Conservation (phyloP, 805 yeast genomes). For the Hanseniaspora meyeri region DNA sequence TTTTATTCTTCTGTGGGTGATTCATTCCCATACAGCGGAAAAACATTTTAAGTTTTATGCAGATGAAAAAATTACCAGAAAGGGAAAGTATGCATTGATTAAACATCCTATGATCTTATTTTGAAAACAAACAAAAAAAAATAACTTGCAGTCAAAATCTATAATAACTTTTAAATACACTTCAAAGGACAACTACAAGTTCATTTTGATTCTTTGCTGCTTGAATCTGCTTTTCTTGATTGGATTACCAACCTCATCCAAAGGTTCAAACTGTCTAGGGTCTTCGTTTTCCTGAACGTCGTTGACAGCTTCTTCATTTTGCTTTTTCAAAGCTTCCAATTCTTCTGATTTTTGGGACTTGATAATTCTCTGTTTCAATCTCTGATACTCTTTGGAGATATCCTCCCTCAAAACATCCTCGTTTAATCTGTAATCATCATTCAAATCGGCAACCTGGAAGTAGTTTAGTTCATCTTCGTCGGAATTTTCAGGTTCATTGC, state of each 20-base stretch:
- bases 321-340: neutral
- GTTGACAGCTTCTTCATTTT: neutral
- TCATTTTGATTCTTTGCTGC: slow-evolving; percentile 33
- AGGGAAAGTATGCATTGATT: no score
- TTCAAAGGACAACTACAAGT: neutral
- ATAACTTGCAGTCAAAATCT: no score
- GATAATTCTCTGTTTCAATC: slow-evolving; percentile 40
- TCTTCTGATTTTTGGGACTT: slow-evolving; percentile 34
- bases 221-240: slow-evolving; percentile 55
- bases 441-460: slow-evolving; percentile 4
- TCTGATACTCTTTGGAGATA: slow-evolving; percentile 44
- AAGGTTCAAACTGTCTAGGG: slow-evolving; percentile 52
- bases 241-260: slow-evolving; percentile 52
- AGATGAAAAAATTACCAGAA: no score
- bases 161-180: neutral
- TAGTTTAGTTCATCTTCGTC: slow-evolving; percentile 15
- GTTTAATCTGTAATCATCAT: slow-evolving; percentile 13
- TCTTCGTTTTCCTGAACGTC: slow-evolving; percentile 32
- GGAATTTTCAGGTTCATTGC: slow-evolving; percentile 18
- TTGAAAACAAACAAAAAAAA: no score
- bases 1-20: no score
- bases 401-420: slow-evolving; percentile 34
- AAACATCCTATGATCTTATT: no score
- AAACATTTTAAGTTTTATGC: no score
- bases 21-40: no score